Percentiles rank a stretch among this genome's conserved stretches.
phyloP scores from a whole-genome alignment of 2,329 filamentous ascomycete genomes.

The Aspergillus transmontanensis region DNA sequence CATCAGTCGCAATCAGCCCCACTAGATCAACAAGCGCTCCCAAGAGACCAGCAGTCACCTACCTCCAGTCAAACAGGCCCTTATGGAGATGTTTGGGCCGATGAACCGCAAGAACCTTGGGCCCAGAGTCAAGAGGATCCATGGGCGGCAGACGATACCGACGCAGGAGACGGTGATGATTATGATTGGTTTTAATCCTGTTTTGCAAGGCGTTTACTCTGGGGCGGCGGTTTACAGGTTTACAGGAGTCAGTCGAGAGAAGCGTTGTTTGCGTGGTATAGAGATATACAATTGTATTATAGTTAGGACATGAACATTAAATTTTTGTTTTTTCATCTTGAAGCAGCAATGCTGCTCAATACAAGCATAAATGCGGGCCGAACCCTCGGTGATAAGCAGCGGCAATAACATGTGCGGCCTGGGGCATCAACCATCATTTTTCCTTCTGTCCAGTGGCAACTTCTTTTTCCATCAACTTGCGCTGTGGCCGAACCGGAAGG shows the following conservation, averaged over 20 bases:
- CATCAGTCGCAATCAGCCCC: slow-evolving; percentile 18
- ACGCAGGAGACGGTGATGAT: slow-evolving; percentile 25
- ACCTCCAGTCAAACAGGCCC: slow-evolving; percentile 21
- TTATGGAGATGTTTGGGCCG: slow-evolving; percentile 31
- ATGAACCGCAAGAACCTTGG: slow-evolving; percentile 25
- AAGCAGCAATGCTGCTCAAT: not conserved
- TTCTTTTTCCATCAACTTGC: not conserved
- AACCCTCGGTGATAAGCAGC: not conserved
- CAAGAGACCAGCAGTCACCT: slow-evolving; percentile 20
- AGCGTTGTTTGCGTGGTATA: not conserved
- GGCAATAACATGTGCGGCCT: slow-evolving; percentile 13
- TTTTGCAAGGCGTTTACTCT: not conserved
- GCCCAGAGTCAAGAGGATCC: slow-evolving; percentile 21
- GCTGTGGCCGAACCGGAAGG: not conserved
- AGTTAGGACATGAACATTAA: not conserved
- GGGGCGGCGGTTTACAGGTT: not conserved
- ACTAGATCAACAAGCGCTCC: slow-evolving; percentile 20
- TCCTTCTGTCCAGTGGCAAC: not conserved
- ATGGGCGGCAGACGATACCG: slow-evolving; percentile 21
- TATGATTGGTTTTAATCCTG: slow-evolving; percentile 29
- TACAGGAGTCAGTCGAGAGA: not conserved
- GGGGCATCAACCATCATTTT: slow-evolving; percentile 10
- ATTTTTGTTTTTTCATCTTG: not conserved
- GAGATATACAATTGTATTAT: not conserved
- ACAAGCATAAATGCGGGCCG: not conserved